Base-by-base conservation (phyloP, 2,329 filamentous ascomycete genomes). In the Fusarium guadeloupense region DNA sequence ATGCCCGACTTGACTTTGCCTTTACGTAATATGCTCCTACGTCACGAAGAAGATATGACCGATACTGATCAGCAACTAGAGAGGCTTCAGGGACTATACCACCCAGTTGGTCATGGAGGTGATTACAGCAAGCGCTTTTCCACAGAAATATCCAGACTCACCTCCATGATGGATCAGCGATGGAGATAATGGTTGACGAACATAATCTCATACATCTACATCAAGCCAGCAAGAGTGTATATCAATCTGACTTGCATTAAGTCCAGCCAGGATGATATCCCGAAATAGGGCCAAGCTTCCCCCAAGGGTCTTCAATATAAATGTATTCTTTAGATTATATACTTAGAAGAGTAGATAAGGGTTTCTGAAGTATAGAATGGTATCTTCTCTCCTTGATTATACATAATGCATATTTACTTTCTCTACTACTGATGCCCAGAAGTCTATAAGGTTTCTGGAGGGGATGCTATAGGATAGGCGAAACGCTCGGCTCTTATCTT, bases 181-280 rank as follows among this genome's bases (percentile, higher is more conserved):
- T 21, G 4, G 31, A 2, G 21, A 35, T 4, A 3, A 17, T 1
- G 6, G 6, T 5, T 13, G 7, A n/a, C 33, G 16, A 35, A 45
- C 4, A 14, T 50, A 7, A 26, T 50, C 38, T 17, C 23, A 10
- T 10, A 47, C 41, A 7, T 47, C 53, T 14, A 56, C 13, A 16
- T 56, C 14, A 4, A 56, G 47, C 53, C 20, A 56, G 34, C 20
- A 56, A 13, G 31, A 52, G 30, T 42, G 21, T 10, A 52, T 42
- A 16, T 54, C 30, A 19, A 59, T 21, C 10, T 54, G 3, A 6
- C 25, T 33, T 14, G 17, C n/a, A 28, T 55, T 13, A 10, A 59
- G 40, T 21, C 39, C 14, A 19, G 28, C 37, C 1, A 59, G 20
- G 12, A 55, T 14, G 4, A 1, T 13, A 4, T 57, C 33, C 9